Percentiles rank a stretch among this genome's conserved stretches.
Conservation (phyloP, 2,329 filamentous ascomycete species). For the Dactylellina drechsleri region DNA sequence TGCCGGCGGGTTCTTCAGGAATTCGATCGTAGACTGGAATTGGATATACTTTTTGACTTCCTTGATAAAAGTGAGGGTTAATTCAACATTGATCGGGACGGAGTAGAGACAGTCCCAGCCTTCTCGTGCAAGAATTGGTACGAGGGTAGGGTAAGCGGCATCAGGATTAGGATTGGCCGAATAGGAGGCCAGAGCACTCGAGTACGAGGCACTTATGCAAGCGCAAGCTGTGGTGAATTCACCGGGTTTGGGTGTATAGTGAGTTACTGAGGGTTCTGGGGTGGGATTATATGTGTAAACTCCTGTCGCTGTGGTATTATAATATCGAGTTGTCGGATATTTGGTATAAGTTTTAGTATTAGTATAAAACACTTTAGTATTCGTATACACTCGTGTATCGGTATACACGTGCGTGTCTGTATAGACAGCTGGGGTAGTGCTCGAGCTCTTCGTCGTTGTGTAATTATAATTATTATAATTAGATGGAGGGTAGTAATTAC, state of each 20-base stretch:
- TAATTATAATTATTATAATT: conserved; percentile 5
- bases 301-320: conserved; percentile 11
- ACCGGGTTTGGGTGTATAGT: conserved; percentile 31
- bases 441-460: background rate
- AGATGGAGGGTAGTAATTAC: conserved; percentile 23
- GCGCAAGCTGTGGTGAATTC: conserved; percentile 40
- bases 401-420: background rate
- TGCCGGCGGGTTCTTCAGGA: conserved; percentile 35
- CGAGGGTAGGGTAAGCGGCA: conserved; percentile 18
- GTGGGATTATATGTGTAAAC: conserved; percentile 2
- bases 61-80: conserved; percentile 40
- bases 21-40: conserved; percentile 49
- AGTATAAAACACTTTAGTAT: background rate
- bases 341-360: background rate
- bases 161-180: background rate
- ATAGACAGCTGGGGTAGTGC: conserved; percentile 1
- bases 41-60: conserved; percentile 40
- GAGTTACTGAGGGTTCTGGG: conserved; percentile 15
- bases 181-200: conserved; percentile 22
- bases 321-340: background rate
- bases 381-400: background rate
- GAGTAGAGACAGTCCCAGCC: conserved; percentile 52
- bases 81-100: conserved; percentile 26
- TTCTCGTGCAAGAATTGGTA: conserved; percentile 42
- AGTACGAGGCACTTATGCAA: conserved; percentile 25